These are phyloP conservation scores for Aquilaria malaccensis DNA, from an alignment of 345 rosid species.

Conservation along the genomic window DNA sequence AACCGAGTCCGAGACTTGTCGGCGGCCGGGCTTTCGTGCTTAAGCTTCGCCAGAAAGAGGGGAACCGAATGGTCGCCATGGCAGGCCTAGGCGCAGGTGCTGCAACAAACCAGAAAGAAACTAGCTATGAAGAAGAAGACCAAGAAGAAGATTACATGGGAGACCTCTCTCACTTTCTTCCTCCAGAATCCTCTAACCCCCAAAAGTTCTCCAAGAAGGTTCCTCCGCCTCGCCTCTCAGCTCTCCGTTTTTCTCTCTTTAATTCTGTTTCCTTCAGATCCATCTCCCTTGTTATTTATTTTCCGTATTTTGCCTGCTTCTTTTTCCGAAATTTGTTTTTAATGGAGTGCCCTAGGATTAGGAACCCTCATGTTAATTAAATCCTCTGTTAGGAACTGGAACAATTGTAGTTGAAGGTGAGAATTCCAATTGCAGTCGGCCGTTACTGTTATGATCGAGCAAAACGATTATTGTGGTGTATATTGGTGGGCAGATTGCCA, in stretches of 20 bases:
- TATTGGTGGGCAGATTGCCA: slow-evolving; percentile 31
- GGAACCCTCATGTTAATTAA: too few species aligned
- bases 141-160: slow-evolving; percentile 90
- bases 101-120: slow-evolving; percentile 15
- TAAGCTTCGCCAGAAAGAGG: too few species aligned
- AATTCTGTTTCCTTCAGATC: neutral
- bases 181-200: slow-evolving; percentile 35
- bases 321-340: neutral
- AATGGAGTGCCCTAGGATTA: too few species aligned
- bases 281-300: neutral
- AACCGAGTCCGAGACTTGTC: too few species aligned
- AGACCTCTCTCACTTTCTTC: slow-evolving; percentile 68
- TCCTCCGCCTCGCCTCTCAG: too few species aligned
- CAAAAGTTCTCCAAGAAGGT: slow-evolving; percentile 41
- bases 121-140: slow-evolving; percentile 22
- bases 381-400: too few species aligned
- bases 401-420: too few species aligned
- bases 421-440: too few species aligned
- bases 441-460: neutral
- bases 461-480: neutral
- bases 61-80: too few species aligned
- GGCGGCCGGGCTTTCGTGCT: too few species aligned
- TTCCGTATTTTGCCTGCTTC: neutral
- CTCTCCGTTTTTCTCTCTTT: neutral
- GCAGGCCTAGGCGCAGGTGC: too few species aligned